These are phyloP conservation scores for Cryptosporidium sp. DNA, from an alignment of 169 alveolate species.

Conservation along the genomic window DNA sequence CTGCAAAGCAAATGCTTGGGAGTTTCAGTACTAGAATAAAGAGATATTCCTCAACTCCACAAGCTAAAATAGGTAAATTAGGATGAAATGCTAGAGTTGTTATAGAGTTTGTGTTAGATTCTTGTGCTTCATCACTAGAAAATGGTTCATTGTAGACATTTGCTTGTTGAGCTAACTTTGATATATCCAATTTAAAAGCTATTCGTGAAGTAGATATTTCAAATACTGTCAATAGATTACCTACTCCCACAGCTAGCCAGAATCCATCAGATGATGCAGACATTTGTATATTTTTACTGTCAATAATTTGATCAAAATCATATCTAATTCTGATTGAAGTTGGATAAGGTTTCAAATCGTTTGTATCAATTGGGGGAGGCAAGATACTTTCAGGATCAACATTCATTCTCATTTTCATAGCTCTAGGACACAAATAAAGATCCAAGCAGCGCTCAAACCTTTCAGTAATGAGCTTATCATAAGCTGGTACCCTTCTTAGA, in stretches of 20 bases:
- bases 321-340: conserved; percentile 83
- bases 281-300: conserved; percentile 80
- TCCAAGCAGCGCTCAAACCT: conserved; percentile 93
- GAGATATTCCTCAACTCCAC: conserved; percentile 60
- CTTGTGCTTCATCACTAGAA: neutral
- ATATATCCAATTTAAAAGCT: conserved; percentile 72
- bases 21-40: conserved; percentile 34
- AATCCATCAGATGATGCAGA: conserved; percentile 49
- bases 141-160: neutral
- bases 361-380: conserved; percentile 90
- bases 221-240: conserved; percentile 22
- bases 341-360: conserved; percentile 91
- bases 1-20: conserved; percentile 14
- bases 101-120: neutral
- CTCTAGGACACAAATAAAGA: conserved; percentile 93
- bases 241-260: conserved; percentile 56
- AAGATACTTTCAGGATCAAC: conserved; percentile 87
- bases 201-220: conserved; percentile 61
- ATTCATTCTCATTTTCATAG: conserved; percentile 89
- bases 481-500: conserved; percentile 93
- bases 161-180: conserved; percentile 78
- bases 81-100: conserved; percentile 68
- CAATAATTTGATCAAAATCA: conserved; percentile 84
- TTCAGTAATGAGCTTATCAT: conserved; percentile 87
- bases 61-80: conserved; percentile 48